Evolutionary conservation across 805 yeast species (phyloP), one percentile per base, ranked within the genome.

Genomic region (Zygosaccharomyces rouxii): DNA sequence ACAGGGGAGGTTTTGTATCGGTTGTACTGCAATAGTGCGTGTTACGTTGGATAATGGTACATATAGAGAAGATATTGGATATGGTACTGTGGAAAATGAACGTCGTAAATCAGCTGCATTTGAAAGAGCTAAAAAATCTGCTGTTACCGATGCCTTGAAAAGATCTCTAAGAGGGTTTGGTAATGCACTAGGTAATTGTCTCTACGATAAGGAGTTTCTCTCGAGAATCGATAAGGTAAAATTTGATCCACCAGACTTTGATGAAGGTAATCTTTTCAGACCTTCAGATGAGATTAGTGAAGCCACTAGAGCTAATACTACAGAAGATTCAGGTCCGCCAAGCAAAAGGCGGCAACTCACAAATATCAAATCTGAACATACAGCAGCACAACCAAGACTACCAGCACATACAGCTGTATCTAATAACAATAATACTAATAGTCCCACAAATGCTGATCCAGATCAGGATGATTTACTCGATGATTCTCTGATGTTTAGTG

Each of bases 71-170:
- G 95, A 86, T 67, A 78, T 86, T 38, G 95, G 95, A 0, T 86
- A 86, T 62, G 95, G 95, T n/a, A 81, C 81, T 42, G 79, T 83
- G 14, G 94, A 86, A 42, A 85, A 84, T 61, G 86, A 87, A 38
- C 77, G 79, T 43, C 74, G 81, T 19, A 83, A 83, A 58, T 80
- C 89, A 0, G 77, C 78, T 66, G 95, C 94, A 0, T 86, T 86
- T 62, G 95, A 86, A 58, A 85, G 86, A 57, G 85, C 90, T 48
- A 85, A 83, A 65, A 86, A 86, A 57, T 90, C 87, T 54, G 94
- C 94, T 0, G 79, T 83, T 40, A 86, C 95, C 0, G 95, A 86
- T 68, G 95, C 87, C 0, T 66, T 86, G 59, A 86, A 86, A 61
- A 71, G 95, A 54, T 85, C 90, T 19, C 71, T 86, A 50, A 74